Evolutionary conservation across 1,139 yeast genomes (phyloP), one percentile per base, ranked within the genome.

Genomic region (Pichia sp.): DNA sequence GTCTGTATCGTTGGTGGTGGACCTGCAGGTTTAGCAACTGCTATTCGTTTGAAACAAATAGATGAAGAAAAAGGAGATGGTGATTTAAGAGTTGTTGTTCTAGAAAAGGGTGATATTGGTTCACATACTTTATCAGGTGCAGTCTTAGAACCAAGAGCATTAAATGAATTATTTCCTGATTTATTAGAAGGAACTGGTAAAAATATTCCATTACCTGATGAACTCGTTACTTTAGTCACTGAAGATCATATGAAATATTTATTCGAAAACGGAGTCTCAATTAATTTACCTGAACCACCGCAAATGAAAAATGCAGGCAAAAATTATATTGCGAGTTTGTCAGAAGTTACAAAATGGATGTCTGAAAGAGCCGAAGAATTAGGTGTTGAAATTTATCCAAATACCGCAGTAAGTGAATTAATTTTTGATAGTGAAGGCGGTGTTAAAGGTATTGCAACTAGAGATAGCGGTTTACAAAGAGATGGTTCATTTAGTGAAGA

Each of bases 1-100:
- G 95, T 92, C 22, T 86, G 95, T 58, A 87, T 92, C 40, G 96
- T 92, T 1, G 98, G 98, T 34, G 98, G 95, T 36, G 98, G 98
- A 0, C 97, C 97, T 4, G 95, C 97, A 1, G 98, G 98, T 10
- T 70, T 92, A 45, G 92, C 96, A 1, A 83, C 98, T 1, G 98
- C 97, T 12, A 92, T 92, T 52, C 76, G 77, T 53, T 69, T 89
- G 55, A 92, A 92, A 62, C 96, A 87, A 59, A 67, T 90, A 39
- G 97, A 92, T 59, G 68, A 71, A 41, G 65, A 74, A 41, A 97
- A 90, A 59, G 69, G 71, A 39, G 64, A 73, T 16, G 92, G 86
- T 3, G 85, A 83, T 40, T 65, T 85, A 43, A 71, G 98, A 48
- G 95, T 92, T 39, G 82, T 92, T 16, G 90, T 92, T 1, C 70